Conservation (phyloP, 192 early-diverging fungal species). For the Coemansia sp. region DNA sequence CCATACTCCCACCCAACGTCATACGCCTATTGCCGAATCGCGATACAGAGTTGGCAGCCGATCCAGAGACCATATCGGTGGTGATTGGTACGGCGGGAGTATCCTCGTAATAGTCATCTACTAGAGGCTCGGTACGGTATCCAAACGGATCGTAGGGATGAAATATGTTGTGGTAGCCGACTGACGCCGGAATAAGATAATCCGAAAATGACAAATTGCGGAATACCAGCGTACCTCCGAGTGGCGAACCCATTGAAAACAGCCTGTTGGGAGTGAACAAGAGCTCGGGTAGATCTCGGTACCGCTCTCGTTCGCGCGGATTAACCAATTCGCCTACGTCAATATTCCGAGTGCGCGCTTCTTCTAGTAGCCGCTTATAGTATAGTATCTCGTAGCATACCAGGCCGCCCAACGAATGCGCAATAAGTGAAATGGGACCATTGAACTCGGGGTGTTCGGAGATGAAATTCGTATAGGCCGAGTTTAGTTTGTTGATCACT, state of each 20-base stretch:
- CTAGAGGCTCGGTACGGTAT: constrained; percentile 71
- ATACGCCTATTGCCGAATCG: neutral
- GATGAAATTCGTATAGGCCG: constrained; percentile 60
- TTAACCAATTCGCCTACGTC: neutral
- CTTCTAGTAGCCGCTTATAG: constrained; percentile 16
- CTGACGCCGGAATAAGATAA: constrained; percentile 57
- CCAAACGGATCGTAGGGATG: constrained; percentile 78
- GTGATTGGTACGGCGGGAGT: constrained; percentile 56
- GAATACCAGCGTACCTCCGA: constrained; percentile 67
- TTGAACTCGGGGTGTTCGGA: constrained; percentile 62
- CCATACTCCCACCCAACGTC: constrained; percentile 29
- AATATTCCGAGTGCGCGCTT: constrained; percentile 6
- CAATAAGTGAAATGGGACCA: constrained; percentile 64
- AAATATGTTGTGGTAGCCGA: constrained; percentile 71
- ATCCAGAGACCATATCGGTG: neutral
- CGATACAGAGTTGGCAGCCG: neutral
- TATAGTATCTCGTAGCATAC: constrained; percentile 70
- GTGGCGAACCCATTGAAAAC: constrained; percentile 39
- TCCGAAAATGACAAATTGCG: constrained; percentile 59
- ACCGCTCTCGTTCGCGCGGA: constrained; percentile 22
- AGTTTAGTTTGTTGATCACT: constrained; percentile 61
- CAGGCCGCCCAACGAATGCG: constrained; percentile 72
- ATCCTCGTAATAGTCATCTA: constrained; percentile 56
- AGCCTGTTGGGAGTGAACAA: constrained; percentile 32
- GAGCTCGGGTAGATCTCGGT: constrained; percentile 21